Evolutionary conservation across 768 basidiomycete species (phyloP).

Genomic region (Mycena filopes): DNA sequence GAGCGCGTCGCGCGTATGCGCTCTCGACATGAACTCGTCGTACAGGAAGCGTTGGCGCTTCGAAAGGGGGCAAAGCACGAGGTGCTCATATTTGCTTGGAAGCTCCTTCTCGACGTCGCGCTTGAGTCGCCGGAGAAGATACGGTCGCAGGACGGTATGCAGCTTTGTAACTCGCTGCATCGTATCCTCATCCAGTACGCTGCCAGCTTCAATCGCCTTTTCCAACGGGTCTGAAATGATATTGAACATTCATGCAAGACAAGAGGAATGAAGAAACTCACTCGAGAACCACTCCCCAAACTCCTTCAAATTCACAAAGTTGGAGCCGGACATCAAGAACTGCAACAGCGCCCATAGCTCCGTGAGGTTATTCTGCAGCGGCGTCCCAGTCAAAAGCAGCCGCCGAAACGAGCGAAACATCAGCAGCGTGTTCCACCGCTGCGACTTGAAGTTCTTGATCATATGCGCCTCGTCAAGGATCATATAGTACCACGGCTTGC

Average conservation of each 20-base stretch:
- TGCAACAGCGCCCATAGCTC: slow-evolving; percentile 96
- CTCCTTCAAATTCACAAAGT: slow-evolving; percentile 92
- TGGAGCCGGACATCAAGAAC: slow-evolving; percentile 90
- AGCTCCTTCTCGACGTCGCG: slow-evolving; percentile 97
- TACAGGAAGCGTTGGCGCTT: slow-evolving; percentile 95
- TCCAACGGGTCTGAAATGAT: slow-evolving; percentile 82
- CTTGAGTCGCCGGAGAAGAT: slow-evolving; percentile 94
- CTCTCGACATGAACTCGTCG: slow-evolving; percentile 94
- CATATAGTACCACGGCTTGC: slow-evolving; percentile 96
- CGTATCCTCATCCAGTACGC: slow-evolving; percentile 80
- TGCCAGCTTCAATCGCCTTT: slow-evolving; percentile 90
- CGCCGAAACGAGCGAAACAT: slow-evolving; percentile 90
- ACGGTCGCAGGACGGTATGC: slow-evolving; percentile 96
- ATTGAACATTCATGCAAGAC: slow-evolving; percentile 4
- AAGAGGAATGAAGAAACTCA: slow-evolving; percentile 52
- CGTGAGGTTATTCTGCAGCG: slow-evolving; percentile 94
- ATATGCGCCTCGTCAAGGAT: slow-evolving; percentile 96
- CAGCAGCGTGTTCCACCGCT: slow-evolving; percentile 91
- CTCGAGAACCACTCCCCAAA: slow-evolving; percentile 98
- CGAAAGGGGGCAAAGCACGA: slow-evolving; percentile 87
- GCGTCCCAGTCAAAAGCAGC: slow-evolving; percentile 93
- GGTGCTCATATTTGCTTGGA: slow-evolving; percentile 93
- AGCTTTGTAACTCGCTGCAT: slow-evolving; percentile 86
- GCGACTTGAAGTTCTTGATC: slow-evolving; percentile 97
- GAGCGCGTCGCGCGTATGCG: slow-evolving; percentile 84